Evolutionary conservation across 805 yeast genomes (phyloP).

Genomic region (Myxozyma neotropica): DNA sequence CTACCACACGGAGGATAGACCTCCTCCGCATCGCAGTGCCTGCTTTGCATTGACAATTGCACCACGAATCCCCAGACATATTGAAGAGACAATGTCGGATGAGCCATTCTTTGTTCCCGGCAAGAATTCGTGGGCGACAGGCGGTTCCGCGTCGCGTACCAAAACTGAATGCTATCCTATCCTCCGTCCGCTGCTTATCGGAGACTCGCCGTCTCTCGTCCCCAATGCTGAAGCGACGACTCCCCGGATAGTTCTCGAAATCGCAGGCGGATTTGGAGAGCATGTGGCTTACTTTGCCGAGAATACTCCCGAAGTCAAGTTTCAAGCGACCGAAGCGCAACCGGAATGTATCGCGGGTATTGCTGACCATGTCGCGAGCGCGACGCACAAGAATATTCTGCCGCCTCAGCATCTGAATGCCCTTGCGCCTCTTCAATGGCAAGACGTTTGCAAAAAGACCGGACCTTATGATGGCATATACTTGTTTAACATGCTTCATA

Average conservation of each 20-base stretch:
- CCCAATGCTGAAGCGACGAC: not conserved
- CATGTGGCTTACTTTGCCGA: conserved; percentile 29
- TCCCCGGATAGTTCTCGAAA: conserved; percentile 17
- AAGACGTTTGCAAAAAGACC: not conserved
- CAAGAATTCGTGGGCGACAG: conserved; percentile 30
- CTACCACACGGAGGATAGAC: too few species aligned
- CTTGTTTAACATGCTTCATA: conserved; percentile 30
- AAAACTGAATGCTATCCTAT: conserved; percentile 24
- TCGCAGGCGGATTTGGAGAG: conserved; percentile 33
- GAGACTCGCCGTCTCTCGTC: not conserved
- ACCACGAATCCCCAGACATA: too few species aligned
- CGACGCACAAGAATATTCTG: conserved; percentile 6
- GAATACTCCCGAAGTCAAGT: conserved; percentile 14
- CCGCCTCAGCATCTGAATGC: conserved; percentile 23
- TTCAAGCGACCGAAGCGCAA: conserved; percentile 34
- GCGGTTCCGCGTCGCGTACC: conserved; percentile 33
- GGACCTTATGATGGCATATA: conserved; percentile 26
- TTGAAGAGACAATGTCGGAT: not conserved
- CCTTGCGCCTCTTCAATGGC: conserved; percentile 18
- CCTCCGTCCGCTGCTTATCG: conserved; percentile 14
- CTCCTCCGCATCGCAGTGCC: too few species aligned
- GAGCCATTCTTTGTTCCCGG: conserved; percentile 20
- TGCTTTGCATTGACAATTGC: too few species aligned
- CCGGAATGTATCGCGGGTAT: conserved; percentile 28
- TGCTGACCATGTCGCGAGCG: conserved; percentile 11